Conservation (phyloP, 345 rosid species). For the Conringia planisiliqua region DNA sequence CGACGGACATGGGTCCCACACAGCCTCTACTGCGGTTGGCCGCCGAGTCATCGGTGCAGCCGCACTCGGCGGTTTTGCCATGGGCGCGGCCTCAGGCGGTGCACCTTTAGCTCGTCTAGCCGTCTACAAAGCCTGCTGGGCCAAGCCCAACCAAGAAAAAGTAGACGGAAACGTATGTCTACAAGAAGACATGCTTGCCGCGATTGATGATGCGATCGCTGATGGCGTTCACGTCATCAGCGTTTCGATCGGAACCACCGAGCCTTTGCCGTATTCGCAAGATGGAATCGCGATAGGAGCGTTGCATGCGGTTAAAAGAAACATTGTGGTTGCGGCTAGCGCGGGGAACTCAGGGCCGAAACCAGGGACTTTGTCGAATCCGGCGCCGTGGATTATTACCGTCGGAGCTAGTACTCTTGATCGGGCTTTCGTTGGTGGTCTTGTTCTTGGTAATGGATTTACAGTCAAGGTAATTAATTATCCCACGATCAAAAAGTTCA, state of each 20-base stretch:
- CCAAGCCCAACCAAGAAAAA: conserved; percentile 47
- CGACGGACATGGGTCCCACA: conserved; percentile 89
- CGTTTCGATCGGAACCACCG: conserved; percentile 47
- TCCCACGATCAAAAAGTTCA: background rate
- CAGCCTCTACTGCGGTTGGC: conserved; percentile 71
- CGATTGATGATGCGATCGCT: conserved; percentile 72
- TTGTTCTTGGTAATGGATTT: conserved; percentile 64
- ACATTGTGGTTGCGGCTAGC: conserved; percentile 57
- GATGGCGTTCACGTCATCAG: conserved; percentile 82
- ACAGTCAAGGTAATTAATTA: conserved; percentile 38
- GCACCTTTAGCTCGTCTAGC: conserved; percentile 76
- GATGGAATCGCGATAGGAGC: conserved; percentile 67
- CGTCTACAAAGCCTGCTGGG: conserved; percentile 86
- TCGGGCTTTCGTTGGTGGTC: conserved; percentile 45
- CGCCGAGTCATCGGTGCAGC: conserved; percentile 41
- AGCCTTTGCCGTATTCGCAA: conserved; percentile 14
- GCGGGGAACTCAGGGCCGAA: conserved; percentile 81
- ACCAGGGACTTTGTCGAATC: conserved; percentile 53
- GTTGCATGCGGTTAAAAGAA: conserved; percentile 52
- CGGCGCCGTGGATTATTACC: conserved; percentile 78
- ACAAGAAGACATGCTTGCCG: conserved; percentile 73
- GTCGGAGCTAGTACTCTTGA: conserved; percentile 81
- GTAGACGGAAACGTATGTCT: conserved; percentile 46
- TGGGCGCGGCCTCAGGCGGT: conserved; percentile 72
- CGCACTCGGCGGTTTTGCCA: conserved; percentile 62